Base-by-base conservation (phyloP, 1,284 basidiomycete species). In the Coniophora puteana region DNA sequence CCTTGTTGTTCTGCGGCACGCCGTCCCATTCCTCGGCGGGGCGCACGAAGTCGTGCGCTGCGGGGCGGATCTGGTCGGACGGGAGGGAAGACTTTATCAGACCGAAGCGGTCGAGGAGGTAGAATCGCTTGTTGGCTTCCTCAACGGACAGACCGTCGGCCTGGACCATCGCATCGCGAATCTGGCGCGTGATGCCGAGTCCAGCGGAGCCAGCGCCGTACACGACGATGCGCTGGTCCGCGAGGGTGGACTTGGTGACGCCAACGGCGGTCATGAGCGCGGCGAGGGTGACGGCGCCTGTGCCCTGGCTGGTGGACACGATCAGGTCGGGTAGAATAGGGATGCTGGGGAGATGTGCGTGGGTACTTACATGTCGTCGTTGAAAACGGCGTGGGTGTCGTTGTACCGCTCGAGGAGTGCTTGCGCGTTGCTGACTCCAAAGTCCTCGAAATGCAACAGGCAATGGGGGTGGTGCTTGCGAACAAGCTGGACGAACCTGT, bases 141-240 rank as follows among this genome's bases (percentile, higher is more conserved):
- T 76, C 72, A 8, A 57, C 53, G 13, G 71, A 58, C n/a, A 85
- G 48, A 1, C 69, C 63, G 54, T 88, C 80, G 10, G 78, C 66
- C 35, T 77, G 60, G 38, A 84, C 71, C 48, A 93, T 82, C 3
- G 87, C 89, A 51, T 89, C 86, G 17, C 84, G 78, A 40, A 93
- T 56, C 60, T 87, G 82, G 36, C 66, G 66, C 1, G 79, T 65
- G 47, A 93, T 89, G 20, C 90, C 90, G 46, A 90, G 73, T 2
- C 90, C 90, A 2, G 90, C 89, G 0, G 85, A 83, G 3, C 89
- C 90, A 1, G 87, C 85, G 16, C 90, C 89, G 59, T 83, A 89
- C 39, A 92, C 72, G 43, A 91, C 68, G 57, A 83, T 81, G 5
- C 86, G 76, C 59, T 93, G 89, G 50, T 89, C 85, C 8, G 72